Evolutionary conservation across 345 rosid species (phyloP), one percentile per base, ranked within the genome.

Genomic region (Mercurialis annua): DNA sequence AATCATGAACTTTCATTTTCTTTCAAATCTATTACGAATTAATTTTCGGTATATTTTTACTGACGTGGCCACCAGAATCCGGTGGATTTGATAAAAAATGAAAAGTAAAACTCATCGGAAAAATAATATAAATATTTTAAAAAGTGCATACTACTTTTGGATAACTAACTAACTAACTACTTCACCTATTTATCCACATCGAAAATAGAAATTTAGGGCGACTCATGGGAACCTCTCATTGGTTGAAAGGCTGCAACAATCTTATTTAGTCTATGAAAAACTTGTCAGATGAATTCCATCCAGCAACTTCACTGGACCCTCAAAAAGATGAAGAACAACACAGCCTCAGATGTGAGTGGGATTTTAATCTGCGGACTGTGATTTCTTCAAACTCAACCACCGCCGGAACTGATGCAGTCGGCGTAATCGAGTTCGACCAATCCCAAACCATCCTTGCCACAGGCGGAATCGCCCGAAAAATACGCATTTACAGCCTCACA

Each of bases 391-490:
- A 46, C 23, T 16, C 66, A 66, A 38, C 30, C 58, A 59, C 72
- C 11, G 62, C 86, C 6, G 83, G 59, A 49, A 80, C 98, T 6
- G 97, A 92, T 64, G 79, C 82, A 20, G 79, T 92, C 17, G 96
- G 97, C 27, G 86, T 82, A 33, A 83, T 88, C 68, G 97, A 92
- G 54, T 84, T 84, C 73, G 98, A 92, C 72, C 87, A 82, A 0
- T 71, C 81, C 10, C 80, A 82, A 47, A 73, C 71, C 2, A 34
- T 84, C 71, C 1, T 92, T 2, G 98, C 92, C 46, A 92, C 98
- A 0, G 98, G 90, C 4, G 98, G 98, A 21, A 92, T 92, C 4
- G 91, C 96, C 0, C 74, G 97, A 59, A 92, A 88, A 72, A 88
- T 92, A 69, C 70, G 98, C 73, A 58, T 83, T 51, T 92, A 92